Evolutionary conservation across 2,329 filamentous ascomycete species (phyloP).

Genomic region (Chaetomiaceae sp.): DNA sequence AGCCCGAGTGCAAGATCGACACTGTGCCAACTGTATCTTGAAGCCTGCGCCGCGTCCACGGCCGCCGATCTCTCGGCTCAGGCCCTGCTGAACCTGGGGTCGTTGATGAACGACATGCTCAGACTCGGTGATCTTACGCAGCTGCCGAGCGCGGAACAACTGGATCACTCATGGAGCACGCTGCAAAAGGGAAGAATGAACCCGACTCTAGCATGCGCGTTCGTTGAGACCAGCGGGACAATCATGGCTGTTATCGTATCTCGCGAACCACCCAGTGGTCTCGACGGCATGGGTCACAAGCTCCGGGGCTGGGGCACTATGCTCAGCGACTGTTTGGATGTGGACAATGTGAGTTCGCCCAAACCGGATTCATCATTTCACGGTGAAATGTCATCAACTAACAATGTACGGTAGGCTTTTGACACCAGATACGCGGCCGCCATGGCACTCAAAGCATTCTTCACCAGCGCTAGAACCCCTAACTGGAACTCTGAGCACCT

Average conservation of each 20-base stretch:
- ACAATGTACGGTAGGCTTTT: slow-evolving; percentile 44
- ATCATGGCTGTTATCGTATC: slow-evolving; percentile 33
- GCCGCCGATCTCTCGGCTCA: slow-evolving; percentile 42
- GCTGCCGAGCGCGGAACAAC: slow-evolving; percentile 30
- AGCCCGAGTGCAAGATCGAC: slow-evolving; percentile 4
- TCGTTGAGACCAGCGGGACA: slow-evolving; percentile 42
- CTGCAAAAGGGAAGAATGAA: slow-evolving; percentile 32
- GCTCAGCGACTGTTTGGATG: slow-evolving; percentile 19
- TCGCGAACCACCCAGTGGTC: not conserved
- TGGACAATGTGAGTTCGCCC: slow-evolving; percentile 19
- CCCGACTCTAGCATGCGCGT: slow-evolving; percentile 42
- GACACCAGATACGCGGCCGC: slow-evolving; percentile 58
- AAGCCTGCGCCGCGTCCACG: slow-evolving; percentile 33
- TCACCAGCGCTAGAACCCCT: slow-evolving; percentile 25
- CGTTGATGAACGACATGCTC: slow-evolving; percentile 38
- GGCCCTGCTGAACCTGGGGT: slow-evolving; percentile 43
- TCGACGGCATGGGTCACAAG: slow-evolving; percentile 7
- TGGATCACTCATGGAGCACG: slow-evolving; percentile 37
- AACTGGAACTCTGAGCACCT: slow-evolving; percentile 36
- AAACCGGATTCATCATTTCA: not conserved
- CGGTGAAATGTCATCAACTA: not conserved
- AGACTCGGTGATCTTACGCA: slow-evolving; percentile 20
- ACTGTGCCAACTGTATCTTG: slow-evolving; percentile 39
- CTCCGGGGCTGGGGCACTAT: slow-evolving; percentile 20
- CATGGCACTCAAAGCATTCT: slow-evolving; percentile 49